Evolutionary conservation across 768 basidiomycete species (phyloP).

Genomic region (Tubosaeta sp.): DNA sequence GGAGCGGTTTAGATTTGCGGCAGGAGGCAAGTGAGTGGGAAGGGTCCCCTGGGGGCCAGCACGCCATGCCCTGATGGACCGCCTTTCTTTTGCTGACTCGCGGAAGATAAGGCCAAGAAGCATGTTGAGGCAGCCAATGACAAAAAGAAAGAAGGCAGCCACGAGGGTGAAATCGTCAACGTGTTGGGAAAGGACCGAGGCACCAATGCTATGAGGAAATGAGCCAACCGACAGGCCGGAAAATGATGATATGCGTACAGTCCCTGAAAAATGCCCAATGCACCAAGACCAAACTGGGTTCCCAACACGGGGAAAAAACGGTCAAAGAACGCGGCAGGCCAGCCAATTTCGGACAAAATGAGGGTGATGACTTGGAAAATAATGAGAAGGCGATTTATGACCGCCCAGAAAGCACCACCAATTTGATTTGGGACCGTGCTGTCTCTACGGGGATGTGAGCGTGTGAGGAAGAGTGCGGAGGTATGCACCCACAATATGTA

Average conservation of each 20-base stretch:
- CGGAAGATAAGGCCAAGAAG: constrained; percentile 72
- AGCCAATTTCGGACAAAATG: constrained; percentile 77
- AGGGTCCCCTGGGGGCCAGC: constrained; percentile 48
- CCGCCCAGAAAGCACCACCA: constrained; percentile 88
- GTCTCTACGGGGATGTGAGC: constrained; percentile 37
- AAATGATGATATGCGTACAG: constrained; percentile 46
- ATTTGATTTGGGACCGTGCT: constrained; percentile 90
- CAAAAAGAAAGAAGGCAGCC: constrained; percentile 87
- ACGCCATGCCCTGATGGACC: constrained; percentile 64
- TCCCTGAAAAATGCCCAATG: constrained; percentile 84
- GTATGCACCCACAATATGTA: constrained; percentile 64
- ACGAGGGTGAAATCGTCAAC: constrained; percentile 89
- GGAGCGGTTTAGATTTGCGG: constrained; percentile 23
- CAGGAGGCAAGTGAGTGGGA: constrained; percentile 37
- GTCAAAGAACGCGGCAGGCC: constrained; percentile 75
- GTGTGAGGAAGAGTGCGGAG: neutral
- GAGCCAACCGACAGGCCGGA: constrained; percentile 2
- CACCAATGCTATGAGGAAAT: constrained; percentile 49
- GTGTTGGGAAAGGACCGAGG: constrained; percentile 69
- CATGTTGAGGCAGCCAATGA: constrained; percentile 86
- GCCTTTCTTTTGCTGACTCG: constrained; percentile 53
- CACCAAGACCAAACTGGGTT: constrained; percentile 76
- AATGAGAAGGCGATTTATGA: constrained; percentile 83
- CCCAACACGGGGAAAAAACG: constrained; percentile 87
- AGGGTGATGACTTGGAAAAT: constrained; percentile 80